These are phyloP conservation scores for Mycena albidolilacea DNA, from an alignment of 768 basidiomycete species.

Conservation along the genomic window DNA sequence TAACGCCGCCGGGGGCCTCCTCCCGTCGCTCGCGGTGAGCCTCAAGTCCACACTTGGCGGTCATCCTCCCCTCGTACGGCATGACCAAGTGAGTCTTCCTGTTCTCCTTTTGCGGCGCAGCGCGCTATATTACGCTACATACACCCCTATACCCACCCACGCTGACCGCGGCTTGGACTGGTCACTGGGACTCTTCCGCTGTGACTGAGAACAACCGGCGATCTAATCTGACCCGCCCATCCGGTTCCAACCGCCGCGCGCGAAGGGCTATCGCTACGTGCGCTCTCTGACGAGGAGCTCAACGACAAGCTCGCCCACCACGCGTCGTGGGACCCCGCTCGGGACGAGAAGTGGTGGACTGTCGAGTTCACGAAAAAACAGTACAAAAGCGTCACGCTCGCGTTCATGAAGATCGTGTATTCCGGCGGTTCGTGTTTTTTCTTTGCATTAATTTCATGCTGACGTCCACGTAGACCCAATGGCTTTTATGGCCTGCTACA, in stretches of 20 bases:
- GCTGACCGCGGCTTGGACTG: too few relatives aligned
- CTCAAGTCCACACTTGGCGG: constrained; percentile 65
- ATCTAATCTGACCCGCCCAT: too few relatives aligned
- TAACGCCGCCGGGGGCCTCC: constrained; percentile 68
- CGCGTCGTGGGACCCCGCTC: constrained; percentile 51
- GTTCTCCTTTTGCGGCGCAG: neutral
- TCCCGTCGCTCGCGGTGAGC: constrained; percentile 65
- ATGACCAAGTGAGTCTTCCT: constrained; percentile 62
- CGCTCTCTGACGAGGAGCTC: constrained; percentile 70
- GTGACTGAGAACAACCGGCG: too few relatives aligned
- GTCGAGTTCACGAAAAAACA: constrained; percentile 83
- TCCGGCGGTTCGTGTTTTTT: constrained; percentile 76
- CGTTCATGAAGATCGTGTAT: constrained; percentile 86
- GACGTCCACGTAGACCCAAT: constrained; percentile 57
- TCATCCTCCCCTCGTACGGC: constrained; percentile 72
- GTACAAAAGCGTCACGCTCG: constrained; percentile 85
- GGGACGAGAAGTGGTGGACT: constrained; percentile 89
- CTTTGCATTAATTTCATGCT: neutral
- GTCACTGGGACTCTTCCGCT: too few relatives aligned
- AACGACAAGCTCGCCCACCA: constrained; percentile 57
- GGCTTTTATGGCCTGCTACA: constrained; percentile 73
- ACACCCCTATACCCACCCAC: neutral
- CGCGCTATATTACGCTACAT: too few relatives aligned
- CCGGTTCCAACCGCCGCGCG: constrained; percentile 45
- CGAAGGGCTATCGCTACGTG: constrained; percentile 80